Evolutionary conservation across 2,329 filamentous ascomycete genomes (phyloP), one percentile per base, ranked within the genome.

Genomic region (Botrytis elliptica): DNA sequence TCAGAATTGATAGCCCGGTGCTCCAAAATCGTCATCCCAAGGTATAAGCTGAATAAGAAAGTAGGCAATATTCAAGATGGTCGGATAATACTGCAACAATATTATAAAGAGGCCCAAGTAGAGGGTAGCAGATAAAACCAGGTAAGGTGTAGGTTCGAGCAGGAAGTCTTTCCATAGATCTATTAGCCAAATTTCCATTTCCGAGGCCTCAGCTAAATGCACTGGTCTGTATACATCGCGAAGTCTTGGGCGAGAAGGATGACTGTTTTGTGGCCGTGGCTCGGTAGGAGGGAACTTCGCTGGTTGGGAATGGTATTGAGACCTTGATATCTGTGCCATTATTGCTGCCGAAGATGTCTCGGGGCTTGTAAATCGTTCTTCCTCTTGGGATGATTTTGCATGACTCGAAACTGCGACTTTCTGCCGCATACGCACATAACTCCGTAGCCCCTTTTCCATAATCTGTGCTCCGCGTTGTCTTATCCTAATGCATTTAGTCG

Each of bases 91-190:
- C 60, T 76, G 71, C 29, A 72, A 72, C 2, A 77, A 70, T 33
- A 79, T 64, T 16, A 79, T 69, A 57, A 78, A 73, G 25, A 76
- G 76, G 5, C 76, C 77, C 14, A 78, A 60, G 66, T 79, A 79
- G 29, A 73, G 72, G 38, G 77, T 74, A 36, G 76, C 76, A 6
- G 75, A 77, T 29, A 73, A 73, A 36, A 78, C 77, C 46, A 78
- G 64, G 52, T 78, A 77, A 18, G 79, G 77, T n/a, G 77, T 79
- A 49, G 77, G 79, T 60, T 79, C 78, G 63, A 79, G 74, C 9
- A 76, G 65, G 62, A 79, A 78, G 67, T 80, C 77, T 12, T 77
- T 60, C 75, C 76, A 79, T 25, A 79, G 72, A 63, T 79, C 78
- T 7, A 64, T 57, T 46, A 78, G 70, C 74, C 77, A 79, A 10